Conservation (phyloP, 2,329 filamentous ascomycete species). For the Fusarium aywerte region DNA sequence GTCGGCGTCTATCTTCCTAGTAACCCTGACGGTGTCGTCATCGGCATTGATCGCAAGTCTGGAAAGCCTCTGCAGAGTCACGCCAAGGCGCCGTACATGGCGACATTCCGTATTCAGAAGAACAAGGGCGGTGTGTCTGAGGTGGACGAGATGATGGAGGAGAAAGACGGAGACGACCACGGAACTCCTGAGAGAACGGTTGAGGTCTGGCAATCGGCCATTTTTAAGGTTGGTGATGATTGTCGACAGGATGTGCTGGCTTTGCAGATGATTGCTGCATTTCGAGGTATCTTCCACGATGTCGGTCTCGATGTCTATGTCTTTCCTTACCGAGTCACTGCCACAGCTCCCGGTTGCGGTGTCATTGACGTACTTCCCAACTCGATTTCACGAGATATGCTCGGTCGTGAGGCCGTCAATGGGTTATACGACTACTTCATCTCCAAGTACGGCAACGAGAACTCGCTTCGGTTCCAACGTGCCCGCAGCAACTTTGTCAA, state of each 20-base stretch:
- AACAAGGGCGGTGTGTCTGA: slow-evolving; percentile 67
- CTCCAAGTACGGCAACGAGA: slow-evolving; percentile 95
- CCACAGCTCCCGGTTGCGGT: slow-evolving; percentile 95
- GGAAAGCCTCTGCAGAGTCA: slow-evolving; percentile 98
- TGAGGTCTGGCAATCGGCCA: slow-evolving; percentile 98
- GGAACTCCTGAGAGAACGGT: slow-evolving; percentile 66
- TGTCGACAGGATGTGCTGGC: slow-evolving; percentile 97
- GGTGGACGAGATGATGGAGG: slow-evolving; percentile 62
- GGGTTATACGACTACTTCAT: slow-evolving; percentile 98
- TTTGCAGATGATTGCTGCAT: slow-evolving; percentile 96
- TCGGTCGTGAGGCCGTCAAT: slow-evolving; percentile 97
- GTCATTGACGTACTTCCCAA: slow-evolving; percentile 98
- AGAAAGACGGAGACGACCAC: slow-evolving; percentile 54
- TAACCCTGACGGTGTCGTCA: slow-evolving; percentile 96
- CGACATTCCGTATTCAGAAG: slow-evolving; percentile 96
- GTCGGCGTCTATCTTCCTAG: slow-evolving; percentile 96
- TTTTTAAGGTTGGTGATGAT: slow-evolving; percentile 99
- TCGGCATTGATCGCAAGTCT: slow-evolving; percentile 97
- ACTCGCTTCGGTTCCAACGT: slow-evolving; percentile 93
- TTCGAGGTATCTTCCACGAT: slow-evolving; percentile 95
- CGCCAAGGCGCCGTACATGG: slow-evolving; percentile 98
- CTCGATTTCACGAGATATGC: slow-evolving; percentile 98
- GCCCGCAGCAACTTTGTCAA: slow-evolving; percentile 98
- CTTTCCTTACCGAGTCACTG: slow-evolving; percentile 96
- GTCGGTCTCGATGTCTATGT: slow-evolving; percentile 97